phyloP scores from a whole-genome alignment of 495 filamentous ascomycete genomes.

The Pyrenula massariospora region DNA sequence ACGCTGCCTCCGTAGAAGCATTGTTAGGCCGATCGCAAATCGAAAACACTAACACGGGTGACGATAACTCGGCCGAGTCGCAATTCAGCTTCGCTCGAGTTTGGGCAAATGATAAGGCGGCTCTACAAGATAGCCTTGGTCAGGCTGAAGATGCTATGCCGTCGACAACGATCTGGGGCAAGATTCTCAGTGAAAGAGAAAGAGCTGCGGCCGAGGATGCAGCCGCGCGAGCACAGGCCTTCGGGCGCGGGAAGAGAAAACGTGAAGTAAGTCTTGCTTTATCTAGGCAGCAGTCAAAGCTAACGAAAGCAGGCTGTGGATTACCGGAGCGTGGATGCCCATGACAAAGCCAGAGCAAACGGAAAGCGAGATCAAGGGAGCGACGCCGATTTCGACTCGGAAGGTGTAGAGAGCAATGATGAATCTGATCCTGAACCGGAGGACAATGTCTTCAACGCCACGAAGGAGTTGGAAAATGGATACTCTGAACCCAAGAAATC shows the following conservation, averaged over 20 bases:
- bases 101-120: slow-evolving; percentile 72
- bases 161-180: slow-evolving; percentile 66
- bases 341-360: not conserved
- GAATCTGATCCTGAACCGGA: slow-evolving; percentile 7
- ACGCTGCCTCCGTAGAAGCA: slow-evolving; percentile 67
- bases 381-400: slow-evolving; percentile 22
- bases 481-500: not conserved
- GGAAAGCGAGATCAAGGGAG: slow-evolving; percentile 12
- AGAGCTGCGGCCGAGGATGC: slow-evolving; percentile 59
- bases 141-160: slow-evolving; percentile 31
- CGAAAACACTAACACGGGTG: slow-evolving; percentile 53
- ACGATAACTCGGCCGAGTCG: slow-evolving; percentile 50
- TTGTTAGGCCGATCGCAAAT: slow-evolving; percentile 76
- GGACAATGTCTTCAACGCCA: not conserved
- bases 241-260: slow-evolving; percentile 74
- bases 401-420: slow-evolving; percentile 17
- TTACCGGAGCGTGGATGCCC: not conserved
- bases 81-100: slow-evolving; percentile 87
- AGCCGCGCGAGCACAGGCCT: slow-evolving; percentile 46
- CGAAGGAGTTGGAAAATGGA: not conserved
- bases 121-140: slow-evolving; percentile 47
- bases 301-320: slow-evolving; percentile 8
- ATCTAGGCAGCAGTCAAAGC: not conserved
- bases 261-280: slow-evolving; percentile 14
- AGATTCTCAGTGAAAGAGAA: slow-evolving; percentile 73